These are phyloP conservation scores for Sphaerobolus stellatus DNA, from an alignment of 1,284 basidiomycete genomes.

Conservation along the genomic window DNA sequence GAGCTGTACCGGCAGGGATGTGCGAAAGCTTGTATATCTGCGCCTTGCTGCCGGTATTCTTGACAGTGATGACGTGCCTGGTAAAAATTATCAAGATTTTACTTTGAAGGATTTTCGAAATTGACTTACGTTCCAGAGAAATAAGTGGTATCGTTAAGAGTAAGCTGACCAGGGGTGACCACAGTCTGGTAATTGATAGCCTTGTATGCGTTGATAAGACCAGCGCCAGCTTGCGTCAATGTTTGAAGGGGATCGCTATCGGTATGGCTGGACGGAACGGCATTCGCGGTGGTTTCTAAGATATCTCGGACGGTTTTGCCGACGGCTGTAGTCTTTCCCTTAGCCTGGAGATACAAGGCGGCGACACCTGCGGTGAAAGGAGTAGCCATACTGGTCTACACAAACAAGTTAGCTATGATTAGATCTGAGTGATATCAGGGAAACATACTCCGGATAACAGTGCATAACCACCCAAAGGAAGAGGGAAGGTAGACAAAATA, in stretches of 20 bases:
- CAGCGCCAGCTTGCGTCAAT: constrained; percentile 64
- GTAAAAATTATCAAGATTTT: constrained; percentile 2
- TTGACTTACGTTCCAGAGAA: constrained; percentile 44
- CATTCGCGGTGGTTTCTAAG: constrained; percentile 59
- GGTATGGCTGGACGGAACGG: constrained; percentile 46
- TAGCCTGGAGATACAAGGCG: constrained; percentile 60
- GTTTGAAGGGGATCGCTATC: constrained; percentile 56
- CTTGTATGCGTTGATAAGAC: constrained; percentile 62
- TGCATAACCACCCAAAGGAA: constrained; percentile 43
- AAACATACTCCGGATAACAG: constrained; percentile 41
- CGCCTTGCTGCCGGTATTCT: constrained; percentile 40
- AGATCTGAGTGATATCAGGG: neutral
- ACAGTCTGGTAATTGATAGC: constrained; percentile 57
- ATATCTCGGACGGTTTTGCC: constrained; percentile 45
- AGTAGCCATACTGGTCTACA: constrained; percentile 40
- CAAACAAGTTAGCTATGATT: neutral
- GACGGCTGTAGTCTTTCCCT: constrained; percentile 44
- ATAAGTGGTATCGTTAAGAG: constrained; percentile 71
- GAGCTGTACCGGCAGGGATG: constrained; percentile 54
- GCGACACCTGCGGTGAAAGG: constrained; percentile 63
- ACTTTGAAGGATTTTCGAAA: constrained; percentile 5
- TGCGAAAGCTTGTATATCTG: constrained; percentile 50
- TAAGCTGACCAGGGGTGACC: constrained; percentile 57
- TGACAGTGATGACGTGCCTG: constrained; percentile 50
- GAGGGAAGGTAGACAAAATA: constrained; percentile 59